phyloP scores from a whole-genome alignment of 495 filamentous ascomycete genomes.

The Xylaria bambusicola region DNA sequence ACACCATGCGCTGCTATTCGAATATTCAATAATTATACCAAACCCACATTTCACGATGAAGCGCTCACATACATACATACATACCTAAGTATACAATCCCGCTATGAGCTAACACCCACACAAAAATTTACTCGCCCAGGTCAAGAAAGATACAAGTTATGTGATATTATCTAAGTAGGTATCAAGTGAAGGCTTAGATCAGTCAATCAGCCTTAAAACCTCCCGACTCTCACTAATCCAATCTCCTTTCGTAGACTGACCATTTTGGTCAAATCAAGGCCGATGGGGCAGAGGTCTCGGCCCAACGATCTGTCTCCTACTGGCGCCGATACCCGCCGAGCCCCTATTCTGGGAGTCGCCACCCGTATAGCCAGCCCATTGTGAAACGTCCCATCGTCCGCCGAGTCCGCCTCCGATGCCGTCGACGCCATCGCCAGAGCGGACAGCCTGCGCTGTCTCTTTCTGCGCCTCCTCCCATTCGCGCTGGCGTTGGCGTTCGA shows the following conservation, averaged over 20 bases:
- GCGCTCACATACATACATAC: no score
- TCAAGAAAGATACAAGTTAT: no score
- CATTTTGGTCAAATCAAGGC: conserved; percentile 12
- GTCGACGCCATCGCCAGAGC: conserved; percentile 50
- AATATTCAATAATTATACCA: no score
- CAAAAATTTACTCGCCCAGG: no score
- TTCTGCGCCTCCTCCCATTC: conserved; percentile 96
- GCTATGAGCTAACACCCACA: no score
- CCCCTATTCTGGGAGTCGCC: conserved; percentile 83
- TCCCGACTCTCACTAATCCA: not conserved
- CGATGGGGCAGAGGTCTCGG: conserved; percentile 64
- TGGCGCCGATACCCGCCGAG: conserved; percentile 67
- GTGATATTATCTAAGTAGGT: no score
- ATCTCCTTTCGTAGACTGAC: not conserved
- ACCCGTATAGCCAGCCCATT: conserved; percentile 80
- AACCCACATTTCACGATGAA: no score
- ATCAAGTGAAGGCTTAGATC: no score
- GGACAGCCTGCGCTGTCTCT: conserved; percentile 60
- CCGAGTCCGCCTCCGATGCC: conserved; percentile 57
- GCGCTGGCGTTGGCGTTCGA: conserved; percentile 85
- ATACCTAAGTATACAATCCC: no score
- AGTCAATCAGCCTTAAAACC: no score
- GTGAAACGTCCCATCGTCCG: conserved; percentile 81
- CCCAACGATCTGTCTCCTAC: conserved; percentile 76
- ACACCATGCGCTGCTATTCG: no score